Evolutionary conservation across 768 basidiomycete genomes (phyloP).

Genomic region (Suillus discolor): DNA sequence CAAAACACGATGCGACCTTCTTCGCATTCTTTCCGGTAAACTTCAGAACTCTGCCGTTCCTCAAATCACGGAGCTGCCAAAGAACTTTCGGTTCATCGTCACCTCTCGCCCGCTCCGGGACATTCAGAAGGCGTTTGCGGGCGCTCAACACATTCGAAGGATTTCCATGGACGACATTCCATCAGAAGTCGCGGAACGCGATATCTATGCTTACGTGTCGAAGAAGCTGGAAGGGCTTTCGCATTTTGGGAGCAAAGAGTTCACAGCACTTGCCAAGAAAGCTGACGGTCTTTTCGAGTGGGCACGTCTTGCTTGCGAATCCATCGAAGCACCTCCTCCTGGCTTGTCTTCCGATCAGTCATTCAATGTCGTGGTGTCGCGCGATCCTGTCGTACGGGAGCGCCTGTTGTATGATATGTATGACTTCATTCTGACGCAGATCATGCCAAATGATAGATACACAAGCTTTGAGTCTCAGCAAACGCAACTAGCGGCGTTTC

Average conservation of each 20-base stretch:
- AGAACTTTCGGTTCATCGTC: conserved; percentile 9
- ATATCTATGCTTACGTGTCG: neutral
- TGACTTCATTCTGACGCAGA: neutral
- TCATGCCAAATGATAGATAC: neutral
- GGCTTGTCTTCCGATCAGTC: neutral
- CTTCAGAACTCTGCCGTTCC: too few species aligned
- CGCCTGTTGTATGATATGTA: neutral
- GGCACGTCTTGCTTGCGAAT: neutral
- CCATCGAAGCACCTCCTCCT: neutral
- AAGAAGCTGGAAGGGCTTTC: neutral
- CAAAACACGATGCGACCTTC: conserved; percentile 12
- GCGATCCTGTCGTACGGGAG: neutral
- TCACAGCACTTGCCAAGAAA: neutral
- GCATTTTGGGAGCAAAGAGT: neutral
- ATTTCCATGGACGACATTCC: neutral
- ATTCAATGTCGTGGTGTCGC: neutral
- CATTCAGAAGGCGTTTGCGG: neutral
- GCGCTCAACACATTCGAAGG: neutral
- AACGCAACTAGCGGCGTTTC: neutral
- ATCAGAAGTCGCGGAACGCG: neutral
- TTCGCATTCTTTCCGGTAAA: conserved; percentile 9
- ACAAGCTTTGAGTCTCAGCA: too few species aligned
- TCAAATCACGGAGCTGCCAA: conserved; percentile 3
- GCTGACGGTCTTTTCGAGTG: neutral
- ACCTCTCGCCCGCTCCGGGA: neutral